A percentile compares a stretch with the other conserved stretches of the same genome.
Evolutionary conservation across 2,329 filamentous ascomycete genomes (phyloP).

Genomic region (Lachnellula hyalina): DNA sequence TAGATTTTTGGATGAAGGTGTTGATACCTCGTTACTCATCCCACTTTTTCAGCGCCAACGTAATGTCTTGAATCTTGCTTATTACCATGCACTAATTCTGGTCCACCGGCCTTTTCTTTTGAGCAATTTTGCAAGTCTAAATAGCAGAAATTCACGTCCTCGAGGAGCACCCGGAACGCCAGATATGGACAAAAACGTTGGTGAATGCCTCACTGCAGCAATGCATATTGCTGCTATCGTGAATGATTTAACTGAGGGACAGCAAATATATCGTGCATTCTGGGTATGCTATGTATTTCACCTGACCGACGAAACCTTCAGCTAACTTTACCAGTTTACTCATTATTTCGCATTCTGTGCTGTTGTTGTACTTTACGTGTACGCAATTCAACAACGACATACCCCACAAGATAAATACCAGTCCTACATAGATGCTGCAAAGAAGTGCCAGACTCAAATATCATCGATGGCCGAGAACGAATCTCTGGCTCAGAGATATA

Average conservation of each 20-base stretch:
- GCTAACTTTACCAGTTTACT: constrained; percentile 27
- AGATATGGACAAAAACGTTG: constrained; percentile 26
- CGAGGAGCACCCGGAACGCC: constrained; percentile 6
- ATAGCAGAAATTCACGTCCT: constrained; percentile 4
- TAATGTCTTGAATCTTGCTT: constrained; percentile 33
- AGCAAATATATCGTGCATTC: constrained; percentile 37
- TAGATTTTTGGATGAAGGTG: constrained; percentile 37
- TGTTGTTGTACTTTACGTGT: constrained; percentile 41
- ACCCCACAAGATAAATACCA: constrained; percentile 27
- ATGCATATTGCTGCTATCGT: constrained; percentile 36
- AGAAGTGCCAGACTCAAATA: constrained; percentile 38
- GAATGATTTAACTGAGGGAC: constrained; percentile 33
- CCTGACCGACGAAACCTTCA: background rate
- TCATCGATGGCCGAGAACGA: constrained; percentile 34
- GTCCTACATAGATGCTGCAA: constrained; percentile 34
- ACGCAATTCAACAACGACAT: constrained; percentile 36
- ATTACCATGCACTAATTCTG: constrained; percentile 32
- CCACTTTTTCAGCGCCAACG: constrained; percentile 43
- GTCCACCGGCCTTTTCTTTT: constrained; percentile 32
- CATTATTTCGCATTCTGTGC: constrained; percentile 43
- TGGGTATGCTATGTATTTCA: constrained; percentile 31
- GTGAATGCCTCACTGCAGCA: constrained; percentile 36
- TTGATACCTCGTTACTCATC: constrained; percentile 40
- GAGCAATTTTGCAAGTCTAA: constrained; percentile 27
- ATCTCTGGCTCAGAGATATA: constrained; percentile 38